These are phyloP conservation scores for Lyophyllum shimeji DNA, from an alignment of 768 basidiomycete species.

Conservation along the genomic window DNA sequence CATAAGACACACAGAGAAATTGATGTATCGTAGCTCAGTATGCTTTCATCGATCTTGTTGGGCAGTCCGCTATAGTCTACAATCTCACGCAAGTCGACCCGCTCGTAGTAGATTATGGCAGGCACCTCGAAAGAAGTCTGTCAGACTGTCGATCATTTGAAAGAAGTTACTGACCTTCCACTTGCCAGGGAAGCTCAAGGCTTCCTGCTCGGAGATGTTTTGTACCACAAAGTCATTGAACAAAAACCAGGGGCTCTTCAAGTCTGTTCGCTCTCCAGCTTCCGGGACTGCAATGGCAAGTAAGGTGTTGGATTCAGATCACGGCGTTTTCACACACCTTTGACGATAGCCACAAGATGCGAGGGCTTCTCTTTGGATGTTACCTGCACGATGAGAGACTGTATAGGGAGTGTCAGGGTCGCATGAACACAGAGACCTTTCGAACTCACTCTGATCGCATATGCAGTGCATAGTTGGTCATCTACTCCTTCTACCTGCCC, in stretches of 20 bases:
- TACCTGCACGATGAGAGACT: slow-evolving; percentile 86
- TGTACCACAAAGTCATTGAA: slow-evolving; percentile 97
- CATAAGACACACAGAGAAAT: slow-evolving; percentile 67
- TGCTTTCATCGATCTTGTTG: slow-evolving; percentile 64
- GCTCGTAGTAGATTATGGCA: slow-evolving; percentile 87
- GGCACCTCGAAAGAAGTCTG: slow-evolving; percentile 57
- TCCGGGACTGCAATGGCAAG: slow-evolving; percentile 54
- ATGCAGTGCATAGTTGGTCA: slow-evolving; percentile 55
- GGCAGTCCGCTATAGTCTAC: slow-evolving; percentile 71
- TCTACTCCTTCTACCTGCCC: slow-evolving; percentile 62
- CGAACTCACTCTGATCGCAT: slow-evolving; percentile 64
- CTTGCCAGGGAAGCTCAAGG: slow-evolving; percentile 77
- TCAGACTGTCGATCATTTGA: not conserved
- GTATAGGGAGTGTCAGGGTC: slow-evolving; percentile 2
- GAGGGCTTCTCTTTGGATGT: slow-evolving; percentile 67
- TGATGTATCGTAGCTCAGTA: slow-evolving; percentile 83
- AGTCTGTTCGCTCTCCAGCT: slow-evolving; percentile 43
- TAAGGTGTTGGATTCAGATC: not conserved
- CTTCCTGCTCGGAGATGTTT: slow-evolving; percentile 84
- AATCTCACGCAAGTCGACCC: slow-evolving; percentile 54
- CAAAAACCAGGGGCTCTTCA: slow-evolving; percentile 75
- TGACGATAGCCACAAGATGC: slow-evolving; percentile 87
- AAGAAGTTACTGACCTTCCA: slow-evolving; percentile 79
- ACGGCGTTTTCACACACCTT: slow-evolving; percentile 46
- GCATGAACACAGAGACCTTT: not conserved